Conservation (phyloP, 192 early-diverging fungal genomes). For the Backusella luteola region DNA sequence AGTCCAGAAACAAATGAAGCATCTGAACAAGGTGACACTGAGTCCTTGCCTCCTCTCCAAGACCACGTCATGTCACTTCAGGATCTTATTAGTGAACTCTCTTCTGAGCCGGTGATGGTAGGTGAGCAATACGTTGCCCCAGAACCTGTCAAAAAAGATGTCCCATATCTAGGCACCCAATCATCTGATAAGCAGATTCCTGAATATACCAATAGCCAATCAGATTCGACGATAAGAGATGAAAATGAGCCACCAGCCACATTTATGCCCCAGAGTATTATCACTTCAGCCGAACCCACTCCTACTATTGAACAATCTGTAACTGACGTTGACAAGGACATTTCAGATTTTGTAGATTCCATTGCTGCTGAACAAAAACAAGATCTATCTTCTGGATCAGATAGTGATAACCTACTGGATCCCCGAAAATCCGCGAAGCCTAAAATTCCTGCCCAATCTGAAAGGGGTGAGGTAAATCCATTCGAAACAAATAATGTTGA, state of each 20-base stretch:
- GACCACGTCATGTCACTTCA: conserved; percentile 1
- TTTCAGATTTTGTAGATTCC: conserved; percentile 3
- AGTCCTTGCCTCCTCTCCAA: neutral
- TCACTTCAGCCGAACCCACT: conserved; percentile 23
- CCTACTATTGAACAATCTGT: conserved; percentile 3
- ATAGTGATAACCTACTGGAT: neutral
- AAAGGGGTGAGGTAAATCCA: neutral
- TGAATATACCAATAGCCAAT: neutral
- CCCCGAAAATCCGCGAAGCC: neutral
- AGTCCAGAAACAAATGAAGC: neutral
- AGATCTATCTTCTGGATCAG: neutral
- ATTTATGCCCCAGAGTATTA: conserved; percentile 13
- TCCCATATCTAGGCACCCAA: neutral
- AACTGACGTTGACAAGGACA: neutral
- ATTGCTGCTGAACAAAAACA: conserved; percentile 3
- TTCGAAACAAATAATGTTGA: neutral
- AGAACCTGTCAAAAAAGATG: neutral
- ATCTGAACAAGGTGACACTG: neutral
- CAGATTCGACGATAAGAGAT: neutral
- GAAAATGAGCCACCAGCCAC: neutral
- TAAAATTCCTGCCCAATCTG: neutral
- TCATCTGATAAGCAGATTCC: neutral
- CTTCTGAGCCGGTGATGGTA: neutral
- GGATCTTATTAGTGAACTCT: neutral
- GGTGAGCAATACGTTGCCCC: neutral